Base-by-base conservation (phyloP, 2,329 filamentous ascomycete genomes). In the Monosporascus sp. region DNA sequence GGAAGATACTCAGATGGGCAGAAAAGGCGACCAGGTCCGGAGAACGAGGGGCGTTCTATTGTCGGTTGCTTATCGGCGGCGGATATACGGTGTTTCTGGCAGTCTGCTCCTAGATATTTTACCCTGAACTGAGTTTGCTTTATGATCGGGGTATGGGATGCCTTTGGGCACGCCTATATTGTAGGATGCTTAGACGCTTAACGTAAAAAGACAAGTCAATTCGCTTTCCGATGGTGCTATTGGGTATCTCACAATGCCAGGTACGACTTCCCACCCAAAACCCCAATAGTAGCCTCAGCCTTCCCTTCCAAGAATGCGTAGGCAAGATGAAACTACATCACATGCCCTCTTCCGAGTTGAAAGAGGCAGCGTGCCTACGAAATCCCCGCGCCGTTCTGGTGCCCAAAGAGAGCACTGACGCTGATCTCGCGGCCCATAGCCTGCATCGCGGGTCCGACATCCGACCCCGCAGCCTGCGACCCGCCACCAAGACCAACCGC, bases 361-460 rank as follows among this genome's bases (percentile, higher is more conserved):
- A 41, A n/a, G 38, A 9, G 7, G 17, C 18, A 20, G 7, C 18
- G 17, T 41, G 18, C 38, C n/a, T 28, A 46, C 24, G 43, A 46
- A 17, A 46, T n/a, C n/a, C 43, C 17, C 26, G 51, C 53, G 7
- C 63, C 62, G 40, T 64, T 65, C 50, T 67, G 62, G 49, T 65
- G 64, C 20, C 68, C 68, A 57, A 79, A 79, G 9, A 80, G 65
- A 54, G 79, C 75, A 37, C 70, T 72, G 40, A 79, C 58, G 55
- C 72, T 76, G 15, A 79, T 60, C 43, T 70, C 70, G 49, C 73
- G 68, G 6, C 74, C 75, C 49, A 53, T 49, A 14, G 51, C 54
- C 51, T 55, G 54, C 28, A 49, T 26, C 7, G 51, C 46, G 1
- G 54, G 51, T 5, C 52, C 48, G 14, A 54, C 35, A n/a, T 53